Evolutionary conservation across 768 basidiomycete genomes (phyloP).

Genomic region (Exidia glandulosa): DNA sequence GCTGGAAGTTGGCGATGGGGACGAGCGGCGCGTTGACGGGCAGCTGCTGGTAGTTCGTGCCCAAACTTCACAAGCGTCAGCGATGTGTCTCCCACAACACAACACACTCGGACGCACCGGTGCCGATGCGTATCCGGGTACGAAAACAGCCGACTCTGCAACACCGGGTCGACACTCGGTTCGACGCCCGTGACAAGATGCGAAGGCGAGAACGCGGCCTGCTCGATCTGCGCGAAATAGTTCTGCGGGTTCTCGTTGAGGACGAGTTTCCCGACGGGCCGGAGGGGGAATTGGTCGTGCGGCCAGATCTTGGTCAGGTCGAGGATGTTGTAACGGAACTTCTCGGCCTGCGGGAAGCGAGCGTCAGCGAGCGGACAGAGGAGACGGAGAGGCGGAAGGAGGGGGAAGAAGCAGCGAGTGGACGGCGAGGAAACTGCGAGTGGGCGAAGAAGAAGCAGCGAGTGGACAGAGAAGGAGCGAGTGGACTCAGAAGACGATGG

Average conservation of each 20-base stretch:
- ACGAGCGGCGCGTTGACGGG: conserved; percentile 26
- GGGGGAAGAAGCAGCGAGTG: no score
- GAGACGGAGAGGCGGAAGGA: no score
- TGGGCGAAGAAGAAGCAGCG: no score
- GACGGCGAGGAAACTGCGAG: no score
- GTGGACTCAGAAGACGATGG: no score
- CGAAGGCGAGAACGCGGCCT: conserved; percentile 77
- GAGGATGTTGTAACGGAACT: conserved; percentile 80
- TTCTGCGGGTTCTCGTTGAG: conserved; percentile 27
- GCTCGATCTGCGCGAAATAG: conserved; percentile 30
- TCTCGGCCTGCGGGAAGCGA: conserved; percentile 82
- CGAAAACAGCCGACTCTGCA: conserved; percentile 90
- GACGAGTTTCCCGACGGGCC: conserved; percentile 38
- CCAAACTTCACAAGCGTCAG: not conserved
- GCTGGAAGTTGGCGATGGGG: conserved; percentile 26
- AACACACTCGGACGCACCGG: conserved; percentile 33
- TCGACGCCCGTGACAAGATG: conserved; percentile 59
- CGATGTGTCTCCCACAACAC: conserved; percentile 46
- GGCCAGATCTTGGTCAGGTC: conserved; percentile 87
- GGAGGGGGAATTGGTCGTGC: conserved; percentile 78
- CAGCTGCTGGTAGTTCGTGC: not conserved
- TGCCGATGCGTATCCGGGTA: conserved; percentile 87
- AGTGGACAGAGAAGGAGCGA: no score
- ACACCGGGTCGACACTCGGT: conserved; percentile 81
- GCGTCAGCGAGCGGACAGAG: conserved; percentile 30